Conservation (phyloP, 768 basidiomycete genomes). For the Lyophyllum semitale region DNA sequence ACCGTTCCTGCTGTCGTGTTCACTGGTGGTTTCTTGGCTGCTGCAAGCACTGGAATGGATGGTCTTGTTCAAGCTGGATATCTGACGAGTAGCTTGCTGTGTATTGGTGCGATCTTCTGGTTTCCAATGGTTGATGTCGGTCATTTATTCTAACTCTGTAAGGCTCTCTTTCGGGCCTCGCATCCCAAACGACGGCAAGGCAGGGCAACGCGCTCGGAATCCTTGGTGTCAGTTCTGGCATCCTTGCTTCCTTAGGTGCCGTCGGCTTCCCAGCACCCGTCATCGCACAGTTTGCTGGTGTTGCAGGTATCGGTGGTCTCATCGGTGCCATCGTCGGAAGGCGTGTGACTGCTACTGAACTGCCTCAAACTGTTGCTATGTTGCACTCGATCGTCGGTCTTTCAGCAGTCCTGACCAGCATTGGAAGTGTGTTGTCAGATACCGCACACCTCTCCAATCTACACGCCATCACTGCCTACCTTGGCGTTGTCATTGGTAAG, state of each 20-base stretch:
- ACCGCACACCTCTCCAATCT: constrained; percentile 67
- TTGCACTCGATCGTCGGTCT: constrained; percentile 89
- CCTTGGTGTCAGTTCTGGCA: constrained; percentile 80
- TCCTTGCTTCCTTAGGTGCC: constrained; percentile 77
- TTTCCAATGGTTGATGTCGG: neutral
- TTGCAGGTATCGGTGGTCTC: constrained; percentile 72
- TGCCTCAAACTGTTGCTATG: constrained; percentile 79
- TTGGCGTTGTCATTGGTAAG: constrained; percentile 79
- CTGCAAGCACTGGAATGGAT: constrained; percentile 81
- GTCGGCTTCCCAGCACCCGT: constrained; percentile 80
- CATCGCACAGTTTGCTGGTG: constrained; percentile 75
- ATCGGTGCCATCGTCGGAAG: constrained; percentile 76
- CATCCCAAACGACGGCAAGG: constrained; percentile 79
- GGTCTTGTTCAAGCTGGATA: constrained; percentile 91
- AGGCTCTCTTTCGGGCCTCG: constrained; percentile 81
- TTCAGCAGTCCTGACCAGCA: constrained; percentile 85
- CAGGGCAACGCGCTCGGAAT: constrained; percentile 91
- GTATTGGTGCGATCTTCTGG: constrained; percentile 56
- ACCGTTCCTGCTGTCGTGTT: constrained; percentile 79
- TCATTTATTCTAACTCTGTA: neutral
- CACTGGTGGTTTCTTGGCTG: constrained; percentile 79
- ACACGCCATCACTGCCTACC: constrained; percentile 83
- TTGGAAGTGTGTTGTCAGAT: constrained; percentile 78
- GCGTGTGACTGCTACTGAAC: constrained; percentile 83
- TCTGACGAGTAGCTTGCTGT: constrained; percentile 80